These are phyloP conservation scores for Rhododendron simsii DNA, from an alignment of 148 eudicot genomes.

Conservation along the genomic window DNA sequence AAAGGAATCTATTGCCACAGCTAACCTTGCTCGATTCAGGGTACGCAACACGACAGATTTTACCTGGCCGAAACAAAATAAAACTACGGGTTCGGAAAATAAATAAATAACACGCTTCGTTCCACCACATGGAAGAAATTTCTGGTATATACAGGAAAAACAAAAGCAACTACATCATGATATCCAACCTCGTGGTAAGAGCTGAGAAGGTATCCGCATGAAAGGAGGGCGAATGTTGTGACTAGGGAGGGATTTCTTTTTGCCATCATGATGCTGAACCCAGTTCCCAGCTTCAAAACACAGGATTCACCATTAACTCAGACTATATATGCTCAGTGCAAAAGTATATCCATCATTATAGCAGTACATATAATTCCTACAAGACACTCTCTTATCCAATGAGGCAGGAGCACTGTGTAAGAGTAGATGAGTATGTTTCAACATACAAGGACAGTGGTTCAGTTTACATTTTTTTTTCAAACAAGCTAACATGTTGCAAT, in stretches of 20 bases:
- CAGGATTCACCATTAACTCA: constrained; percentile 11
- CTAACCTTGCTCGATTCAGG: constrained; percentile 80
- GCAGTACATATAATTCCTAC: neutral
- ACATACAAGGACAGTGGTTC: neutral
- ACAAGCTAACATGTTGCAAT: neutral
- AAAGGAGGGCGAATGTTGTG: constrained; percentile 75
- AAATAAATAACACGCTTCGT: neutral
- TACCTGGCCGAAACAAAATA: constrained; percentile 42
- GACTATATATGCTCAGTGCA: constrained; percentile 6
- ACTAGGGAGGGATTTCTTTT: constrained; percentile 77
- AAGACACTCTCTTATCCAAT: neutral
- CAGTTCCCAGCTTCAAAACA: constrained; percentile 84
- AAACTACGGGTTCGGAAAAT: neutral
- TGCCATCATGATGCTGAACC: constrained; percentile 84
- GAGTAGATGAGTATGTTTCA: neutral
- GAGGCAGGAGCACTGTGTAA: neutral
- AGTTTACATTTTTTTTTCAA: neutral
- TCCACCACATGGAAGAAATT: neutral
- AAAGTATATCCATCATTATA: neutral
- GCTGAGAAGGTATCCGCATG: constrained; percentile 90
- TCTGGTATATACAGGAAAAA: neutral
- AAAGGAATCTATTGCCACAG: constrained; percentile 86
- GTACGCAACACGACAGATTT: constrained; percentile 89
- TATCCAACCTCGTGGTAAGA: constrained; percentile 85
- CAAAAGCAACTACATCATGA: neutral